phyloP scores from a whole-genome alignment of 2,329 filamentous ascomycete species.

The Verruconis gallopava region DNA sequence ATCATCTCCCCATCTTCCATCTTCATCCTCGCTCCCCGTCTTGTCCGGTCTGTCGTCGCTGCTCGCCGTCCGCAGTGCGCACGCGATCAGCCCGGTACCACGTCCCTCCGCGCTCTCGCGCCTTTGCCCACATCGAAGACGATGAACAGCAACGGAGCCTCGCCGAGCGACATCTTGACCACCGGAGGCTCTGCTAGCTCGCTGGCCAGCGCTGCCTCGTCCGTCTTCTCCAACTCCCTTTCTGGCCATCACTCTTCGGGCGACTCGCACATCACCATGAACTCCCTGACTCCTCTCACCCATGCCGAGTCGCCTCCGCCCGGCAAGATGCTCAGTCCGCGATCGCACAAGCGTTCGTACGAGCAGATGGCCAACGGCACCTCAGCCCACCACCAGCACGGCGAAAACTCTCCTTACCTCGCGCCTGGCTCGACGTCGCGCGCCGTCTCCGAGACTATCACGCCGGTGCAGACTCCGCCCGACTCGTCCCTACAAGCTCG shows the following conservation, averaged over 20 bases:
- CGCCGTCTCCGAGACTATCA: slow-evolving; percentile 21
- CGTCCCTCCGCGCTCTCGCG: background rate
- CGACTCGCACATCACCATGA: slow-evolving; percentile 5
- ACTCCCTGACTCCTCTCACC: slow-evolving; percentile 50
- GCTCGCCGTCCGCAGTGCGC: background rate
- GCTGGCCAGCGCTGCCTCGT: slow-evolving; percentile 55
- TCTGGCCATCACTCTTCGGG: background rate
- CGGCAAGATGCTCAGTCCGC: slow-evolving; percentile 43
- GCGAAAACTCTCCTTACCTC: slow-evolving; percentile 19
- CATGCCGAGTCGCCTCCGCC: slow-evolving; percentile 52
- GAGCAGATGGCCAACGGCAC: slow-evolving; percentile 19
- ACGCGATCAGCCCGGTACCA: slow-evolving; percentile 4
- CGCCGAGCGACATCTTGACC: slow-evolving; percentile 52
- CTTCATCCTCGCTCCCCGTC: background rate
- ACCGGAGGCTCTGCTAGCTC: slow-evolving; percentile 62
- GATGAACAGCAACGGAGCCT: slow-evolving; percentile 45
- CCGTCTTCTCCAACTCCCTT: slow-evolving; percentile 49
- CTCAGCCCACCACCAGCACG: too few species aligned
- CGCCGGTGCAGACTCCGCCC: slow-evolving; percentile 30
- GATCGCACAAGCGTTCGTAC: slow-evolving; percentile 27
- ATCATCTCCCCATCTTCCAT: background rate
- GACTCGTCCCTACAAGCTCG: slow-evolving; percentile 35
- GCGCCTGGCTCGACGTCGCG: slow-evolving; percentile 20
- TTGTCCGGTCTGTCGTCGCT: background rate
- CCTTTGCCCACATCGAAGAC: slow-evolving; percentile 13